Percentiles rank a stretch among this genome's conserved stretches.
phyloP scores from a whole-genome alignment of 2,329 filamentous ascomycete species.

The Rasamsonia emersonii region DNA sequence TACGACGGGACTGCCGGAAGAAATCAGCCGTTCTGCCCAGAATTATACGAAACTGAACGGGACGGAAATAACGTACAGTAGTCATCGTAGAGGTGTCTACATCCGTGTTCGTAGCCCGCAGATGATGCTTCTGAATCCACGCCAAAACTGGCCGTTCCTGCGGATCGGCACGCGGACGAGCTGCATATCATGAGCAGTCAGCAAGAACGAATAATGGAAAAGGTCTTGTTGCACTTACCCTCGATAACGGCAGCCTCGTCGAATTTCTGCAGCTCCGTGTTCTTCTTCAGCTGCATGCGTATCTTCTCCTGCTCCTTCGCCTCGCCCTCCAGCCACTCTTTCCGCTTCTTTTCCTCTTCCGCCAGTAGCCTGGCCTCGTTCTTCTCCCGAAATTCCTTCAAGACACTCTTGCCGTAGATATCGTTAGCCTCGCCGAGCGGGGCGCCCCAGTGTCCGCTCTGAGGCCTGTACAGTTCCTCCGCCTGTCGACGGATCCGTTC shows the following conservation, averaged over 20 bases:
- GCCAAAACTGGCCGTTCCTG: constrained; percentile 29
- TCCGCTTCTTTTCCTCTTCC: constrained; percentile 41
- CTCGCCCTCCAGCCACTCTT: constrained; percentile 46
- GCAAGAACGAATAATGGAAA: too few species aligned
- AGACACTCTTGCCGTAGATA: constrained; percentile 34
- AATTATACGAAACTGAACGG: not conserved
- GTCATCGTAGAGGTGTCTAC: constrained; percentile 25
- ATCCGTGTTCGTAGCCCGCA: constrained; percentile 27
- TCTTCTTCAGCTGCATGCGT: constrained; percentile 22
- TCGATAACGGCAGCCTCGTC: constrained; percentile 27
- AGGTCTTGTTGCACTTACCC: constrained; percentile 14
- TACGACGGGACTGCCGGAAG: constrained; percentile 30
- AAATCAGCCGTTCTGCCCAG: not conserved
- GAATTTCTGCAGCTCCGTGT: constrained; percentile 28
- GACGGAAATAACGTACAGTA: constrained; percentile 20
- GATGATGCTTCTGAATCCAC: constrained; percentile 36
- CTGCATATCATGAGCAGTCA: constrained; percentile 15
- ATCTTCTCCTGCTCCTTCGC: constrained; percentile 29
- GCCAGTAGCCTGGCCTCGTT: constrained; percentile 33
- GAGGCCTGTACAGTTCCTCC: constrained; percentile 33
- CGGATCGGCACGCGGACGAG: constrained; percentile 34
- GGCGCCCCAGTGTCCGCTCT: constrained; percentile 36
- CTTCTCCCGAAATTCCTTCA: constrained; percentile 29
- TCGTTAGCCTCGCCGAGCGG: constrained; percentile 33
- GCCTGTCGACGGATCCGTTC: constrained; percentile 27